Percentiles rank a stretch among this genome's conserved stretches.
Conservation (phyloP, 371 early-diverging fungal species). For the Homolaphlyctis polyrhiza region DNA sequence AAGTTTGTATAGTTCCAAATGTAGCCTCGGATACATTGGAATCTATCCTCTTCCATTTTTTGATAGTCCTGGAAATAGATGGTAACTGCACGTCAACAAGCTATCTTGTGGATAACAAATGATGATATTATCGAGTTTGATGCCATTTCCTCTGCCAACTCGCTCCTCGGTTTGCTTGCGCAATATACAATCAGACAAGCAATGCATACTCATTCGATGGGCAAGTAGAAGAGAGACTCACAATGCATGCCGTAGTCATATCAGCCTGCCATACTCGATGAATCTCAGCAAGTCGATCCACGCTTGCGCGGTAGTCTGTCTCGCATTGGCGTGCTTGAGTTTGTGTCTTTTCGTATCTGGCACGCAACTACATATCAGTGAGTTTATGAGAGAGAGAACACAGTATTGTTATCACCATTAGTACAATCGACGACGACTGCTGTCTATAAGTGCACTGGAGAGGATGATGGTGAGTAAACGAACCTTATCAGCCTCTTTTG, state of each 20-base stretch:
- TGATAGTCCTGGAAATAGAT: slow-evolving; percentile 44
- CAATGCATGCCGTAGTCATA: slow-evolving; percentile 63
- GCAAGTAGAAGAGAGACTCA: slow-evolving; percentile 32
- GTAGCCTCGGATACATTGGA: slow-evolving; percentile 73
- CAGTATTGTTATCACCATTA: too few species aligned
- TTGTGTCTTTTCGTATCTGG: slow-evolving; percentile 35
- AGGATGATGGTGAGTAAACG: not conserved
- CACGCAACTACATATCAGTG: slow-evolving; percentile 20
- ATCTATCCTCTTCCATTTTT: slow-evolving; percentile 81
- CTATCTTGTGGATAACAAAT: not conserved
- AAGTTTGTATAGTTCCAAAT: slow-evolving; percentile 86
- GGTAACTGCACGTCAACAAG: not conserved
- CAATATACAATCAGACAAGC: too few species aligned
- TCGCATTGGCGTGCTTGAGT: slow-evolving; percentile 40
- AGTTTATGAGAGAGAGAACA: too few species aligned
- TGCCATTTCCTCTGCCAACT: too few species aligned
- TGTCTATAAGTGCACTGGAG: not conserved
- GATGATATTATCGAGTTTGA: not conserved
- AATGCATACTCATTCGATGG: not conserved
- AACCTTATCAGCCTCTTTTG: slow-evolving; percentile 37
- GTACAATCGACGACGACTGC: not conserved
- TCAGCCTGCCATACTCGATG: slow-evolving; percentile 67
- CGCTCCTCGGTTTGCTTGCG: too few species aligned
- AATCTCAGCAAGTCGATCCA: slow-evolving; percentile 59
- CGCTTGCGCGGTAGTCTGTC: slow-evolving; percentile 63